Base-by-base conservation (phyloP, 768 basidiomycete species). In the Thelephora ganbajun region DNA sequence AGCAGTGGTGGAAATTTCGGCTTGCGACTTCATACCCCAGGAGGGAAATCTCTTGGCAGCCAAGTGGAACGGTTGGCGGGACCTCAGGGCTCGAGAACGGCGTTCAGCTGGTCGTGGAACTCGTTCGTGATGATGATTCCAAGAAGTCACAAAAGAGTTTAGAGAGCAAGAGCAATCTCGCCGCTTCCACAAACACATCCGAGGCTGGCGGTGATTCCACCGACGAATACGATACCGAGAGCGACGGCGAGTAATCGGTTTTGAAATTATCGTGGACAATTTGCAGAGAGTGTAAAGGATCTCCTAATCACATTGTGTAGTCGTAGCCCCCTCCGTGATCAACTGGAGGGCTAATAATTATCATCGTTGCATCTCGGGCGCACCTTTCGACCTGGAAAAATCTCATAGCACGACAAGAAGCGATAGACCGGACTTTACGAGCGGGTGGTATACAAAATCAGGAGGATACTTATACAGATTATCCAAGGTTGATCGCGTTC, bases 1-100 rank as follows among this genome's bases (percentile, higher is more conserved):
- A 68, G 7, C 64, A 63, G 22, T 87, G 80, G 71, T 90, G 83
- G 79, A 78, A 76, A 6, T 92, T 93, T 68, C 70, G 67, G 50
- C 65, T 93, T 23, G 67, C 67, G 34, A 71, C 73, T 2, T 72
- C 84, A 9, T 92, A 86, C 56, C 90, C 90, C 3, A 66, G 83
- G 46, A 65, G 64, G 37, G 77, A 77, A 60, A 71, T 85, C 46
- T 67, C 67, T 11, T 86, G 80, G 61, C 55, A 56, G 37, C 34
- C 60, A 0, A 62, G 59, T 20, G 50, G 56, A 18, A 65, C 55
- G 36, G 63, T 86, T 6, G 63, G 58, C 6, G 69, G 70, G 1
- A 59, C 80, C 1, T 69, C 70, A 12, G 68, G 61, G 13, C 60
- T 85, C 44, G 71, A 66, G 51, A 76, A 74, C 14, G 69, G 69